Evolutionary conservation across 2,329 filamentous ascomycete species (phyloP).

Genomic region (Aspergillus tamarii): DNA sequence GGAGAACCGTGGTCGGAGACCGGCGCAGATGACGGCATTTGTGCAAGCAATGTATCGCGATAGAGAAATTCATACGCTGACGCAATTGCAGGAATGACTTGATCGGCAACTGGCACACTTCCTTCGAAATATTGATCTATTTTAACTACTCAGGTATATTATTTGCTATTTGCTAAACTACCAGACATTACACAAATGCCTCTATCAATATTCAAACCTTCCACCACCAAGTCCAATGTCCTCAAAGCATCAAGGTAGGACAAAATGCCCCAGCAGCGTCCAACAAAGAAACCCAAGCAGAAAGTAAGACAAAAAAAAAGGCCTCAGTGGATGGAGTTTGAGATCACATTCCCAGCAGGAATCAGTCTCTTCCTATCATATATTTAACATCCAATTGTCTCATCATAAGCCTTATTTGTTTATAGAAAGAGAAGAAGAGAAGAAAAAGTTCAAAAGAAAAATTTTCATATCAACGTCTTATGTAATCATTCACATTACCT

Average conservation of each 20-base stretch:
- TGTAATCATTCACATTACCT: conserved; percentile 19
- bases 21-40: neutral
- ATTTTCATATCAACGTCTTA: neutral
- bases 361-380: conserved; percentile 56
- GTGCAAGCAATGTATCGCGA: neutral
- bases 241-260: neutral
- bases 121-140: neutral
- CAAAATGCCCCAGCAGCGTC: neutral
- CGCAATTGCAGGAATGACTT: neutral
- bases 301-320: conserved; percentile 21
- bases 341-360: conserved; percentile 43
- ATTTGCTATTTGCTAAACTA: neutral
- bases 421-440: conserved; percentile 20
- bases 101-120: neutral
- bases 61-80: neutral
- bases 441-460: conserved; percentile 1
- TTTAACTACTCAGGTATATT: too few species aligned
- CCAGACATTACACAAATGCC: neutral
- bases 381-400: conserved; percentile 40
- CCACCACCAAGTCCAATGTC: neutral
- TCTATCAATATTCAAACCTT: neutral
- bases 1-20: neutral
- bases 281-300: neutral
- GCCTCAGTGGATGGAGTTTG: conserved; percentile 47
- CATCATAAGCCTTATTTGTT: conserved; percentile 46